Base-by-base conservation (phyloP, 495 filamentous ascomycete species). In the Letharia lupina region DNA sequence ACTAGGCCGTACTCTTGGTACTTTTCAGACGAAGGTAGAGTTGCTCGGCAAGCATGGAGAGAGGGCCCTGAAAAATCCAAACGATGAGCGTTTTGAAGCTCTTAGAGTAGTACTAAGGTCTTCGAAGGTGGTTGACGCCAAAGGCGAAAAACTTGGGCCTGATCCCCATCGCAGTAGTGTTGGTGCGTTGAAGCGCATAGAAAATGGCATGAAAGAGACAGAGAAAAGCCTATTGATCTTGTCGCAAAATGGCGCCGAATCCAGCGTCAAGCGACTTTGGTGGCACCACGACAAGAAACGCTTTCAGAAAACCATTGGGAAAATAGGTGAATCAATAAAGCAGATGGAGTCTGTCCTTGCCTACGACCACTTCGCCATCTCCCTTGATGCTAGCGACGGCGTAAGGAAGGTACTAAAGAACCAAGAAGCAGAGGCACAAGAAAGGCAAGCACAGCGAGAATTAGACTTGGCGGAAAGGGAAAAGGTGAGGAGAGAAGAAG, bases 201-300 rank as follows among this genome's bases (percentile, higher is more conserved):
- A 61, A 23, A 23, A 61, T 61, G 40, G 52, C 12, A 33, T 61
- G 23, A 61, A 45, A 12, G 33, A 47, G 2, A 44, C 37, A 2
- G 40, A 61, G 40, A 40, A 61, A 13, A 20, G 35, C 1, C 33
- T 61, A 20, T 7, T 16, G 12, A 3, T 40, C 28, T 31, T 61
- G 42, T 42, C n/a, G 5, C 12, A 35, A n/a, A 33, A 61, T 16
- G 4, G 44, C 13, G 20, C 31, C 60, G 44, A 61, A 45, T 45
- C 60, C 31, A 61, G n/a, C 2, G 20, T 61, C 44, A 45, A 45
- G 47, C n/a, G 60, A 45, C 13, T 45, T 11, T 61, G 40, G 41
- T 61, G 60, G 60, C 60, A 61, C 41, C 60, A 61, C 20, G 60
- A 61, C 60, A 47, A 61, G 23, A 44, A 45, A 18, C 8, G 4